These are phyloP conservation scores for Pythium biforme DNA, from an alignment of 352 stramenopile species.

Conservation along the genomic window DNA sequence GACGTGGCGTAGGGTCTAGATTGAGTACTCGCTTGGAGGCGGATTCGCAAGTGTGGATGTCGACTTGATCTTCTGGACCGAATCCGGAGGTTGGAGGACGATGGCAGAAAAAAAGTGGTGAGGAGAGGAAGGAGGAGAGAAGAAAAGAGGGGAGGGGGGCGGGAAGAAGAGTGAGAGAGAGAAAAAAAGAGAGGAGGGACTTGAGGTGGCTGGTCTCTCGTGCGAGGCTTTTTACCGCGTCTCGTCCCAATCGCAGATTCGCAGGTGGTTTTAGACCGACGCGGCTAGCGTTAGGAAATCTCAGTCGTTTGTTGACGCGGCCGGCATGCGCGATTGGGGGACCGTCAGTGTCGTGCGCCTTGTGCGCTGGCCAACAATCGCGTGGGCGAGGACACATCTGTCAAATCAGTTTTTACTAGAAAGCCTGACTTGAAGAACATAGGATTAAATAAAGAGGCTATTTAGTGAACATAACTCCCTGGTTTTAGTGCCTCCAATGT, in stretches of 20 bases:
- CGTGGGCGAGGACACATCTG: neutral
- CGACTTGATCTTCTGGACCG: constrained; percentile 8
- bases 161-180: neutral
- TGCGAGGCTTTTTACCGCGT: neutral
- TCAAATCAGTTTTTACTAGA: constrained; percentile 1
- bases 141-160: neutral
- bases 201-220: constrained; percentile 16
- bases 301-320: constrained; percentile 3
- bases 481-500: neutral
- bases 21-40: neutral
- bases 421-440: neutral
- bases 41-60: constrained; percentile 20
- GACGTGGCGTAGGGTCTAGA: neutral
- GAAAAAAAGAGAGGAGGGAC: neutral
- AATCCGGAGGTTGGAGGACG: constrained; percentile 1
- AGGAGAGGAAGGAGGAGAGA: constrained; percentile 1
- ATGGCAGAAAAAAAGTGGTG: neutral
- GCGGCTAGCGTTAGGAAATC: neutral
- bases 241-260: neutral
- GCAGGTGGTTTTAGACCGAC: neutral
- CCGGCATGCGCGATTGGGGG: neutral
- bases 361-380: constrained; percentile 2
- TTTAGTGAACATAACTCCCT: neutral
- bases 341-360: constrained; percentile 6
- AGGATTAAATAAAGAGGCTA: neutral